phyloP scores from a whole-genome alignment of 306 rosid species.

The Amphicarpaea edgeworthii region DNA sequence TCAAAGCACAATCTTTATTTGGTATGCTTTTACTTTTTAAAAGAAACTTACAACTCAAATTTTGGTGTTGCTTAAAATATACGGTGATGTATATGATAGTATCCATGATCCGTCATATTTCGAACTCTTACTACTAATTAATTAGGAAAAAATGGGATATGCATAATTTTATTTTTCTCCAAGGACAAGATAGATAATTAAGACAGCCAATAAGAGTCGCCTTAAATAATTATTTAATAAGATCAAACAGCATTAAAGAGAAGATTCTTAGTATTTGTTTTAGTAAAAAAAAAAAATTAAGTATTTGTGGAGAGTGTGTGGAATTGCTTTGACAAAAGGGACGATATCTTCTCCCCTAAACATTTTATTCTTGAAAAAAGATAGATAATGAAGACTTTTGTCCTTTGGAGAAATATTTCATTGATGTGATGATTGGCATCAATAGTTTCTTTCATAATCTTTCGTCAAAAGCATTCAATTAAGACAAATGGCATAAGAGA shows the following conservation, averaged over 20 bases:
- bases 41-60: neutral
- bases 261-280: neutral
- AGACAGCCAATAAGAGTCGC: neutral
- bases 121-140: neutral
- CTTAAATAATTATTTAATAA: neutral
- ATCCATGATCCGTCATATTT: neutral
- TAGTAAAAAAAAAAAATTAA: neutral
- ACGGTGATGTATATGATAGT: neutral
- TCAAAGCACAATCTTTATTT: neutral
- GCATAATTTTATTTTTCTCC: neutral
- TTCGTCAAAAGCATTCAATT: conserved; percentile 19
- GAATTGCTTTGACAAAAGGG: neutral
- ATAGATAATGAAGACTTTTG: neutral
- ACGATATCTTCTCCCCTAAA: neutral
- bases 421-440: conserved; percentile 15
- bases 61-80: no score
- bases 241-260: neutral
- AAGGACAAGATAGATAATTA: neutral
- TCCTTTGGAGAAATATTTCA: conserved; percentile 28
- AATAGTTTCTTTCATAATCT: conserved; percentile 1
- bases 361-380: neutral
- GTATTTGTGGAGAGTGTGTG: neutral
- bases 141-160: neutral
- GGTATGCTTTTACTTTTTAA: neutral
- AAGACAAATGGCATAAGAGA: conserved; percentile 33